Evolutionary conservation across 768 basidiomycete species (phyloP), one percentile per base, ranked within the genome.

Genomic region (Naematelia aurantialba): DNA sequence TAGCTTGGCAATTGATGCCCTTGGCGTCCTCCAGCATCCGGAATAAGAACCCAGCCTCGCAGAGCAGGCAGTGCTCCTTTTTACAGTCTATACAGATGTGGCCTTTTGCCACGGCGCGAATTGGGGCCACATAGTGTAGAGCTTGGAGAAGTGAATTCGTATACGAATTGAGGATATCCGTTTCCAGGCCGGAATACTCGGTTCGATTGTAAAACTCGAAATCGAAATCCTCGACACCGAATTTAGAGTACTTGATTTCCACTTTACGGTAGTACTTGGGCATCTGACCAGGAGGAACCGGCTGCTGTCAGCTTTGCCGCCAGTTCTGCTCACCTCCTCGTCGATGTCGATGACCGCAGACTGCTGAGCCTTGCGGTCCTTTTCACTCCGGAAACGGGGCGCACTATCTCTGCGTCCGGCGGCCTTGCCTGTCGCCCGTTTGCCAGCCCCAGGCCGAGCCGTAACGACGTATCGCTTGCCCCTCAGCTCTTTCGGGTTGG

Each of bases 131-230:
- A 77, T 91, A 93, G 74, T 96, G 89, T 78, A 98, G 83, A n/a
- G 87, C 84, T 76, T 99, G 93, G 1, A 94, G 78, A 27, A 96
- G 75, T 1, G 89, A 80, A 72, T 99, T 99, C 14, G 93, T 94
- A 78, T 98, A 99, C 4, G 92, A 99, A 75, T 97, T 94, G 45
- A 91, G 81, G 58, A 99, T 97, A 73, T 98, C 91, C 0, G 94
- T 96, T 75, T 99, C 94, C 47, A 99, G 81, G 4, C 96, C 96
- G 55, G 91, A 93, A 68, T 83, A 91, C 19, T 83, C 75, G 0
- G 96, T 98, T 72, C 85, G 86, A 77, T 99, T 99, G 79, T 92
- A 98, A 75, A 90, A 98, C 92, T 83, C 94, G 70, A 99, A 99
- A 77, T 99, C 96, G 70, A 99, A 99, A 77, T 99, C 94, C 73